Base-by-base conservation (phyloP, 163 green algal genomes). In the Trebouxia gelatinosa region DNA sequence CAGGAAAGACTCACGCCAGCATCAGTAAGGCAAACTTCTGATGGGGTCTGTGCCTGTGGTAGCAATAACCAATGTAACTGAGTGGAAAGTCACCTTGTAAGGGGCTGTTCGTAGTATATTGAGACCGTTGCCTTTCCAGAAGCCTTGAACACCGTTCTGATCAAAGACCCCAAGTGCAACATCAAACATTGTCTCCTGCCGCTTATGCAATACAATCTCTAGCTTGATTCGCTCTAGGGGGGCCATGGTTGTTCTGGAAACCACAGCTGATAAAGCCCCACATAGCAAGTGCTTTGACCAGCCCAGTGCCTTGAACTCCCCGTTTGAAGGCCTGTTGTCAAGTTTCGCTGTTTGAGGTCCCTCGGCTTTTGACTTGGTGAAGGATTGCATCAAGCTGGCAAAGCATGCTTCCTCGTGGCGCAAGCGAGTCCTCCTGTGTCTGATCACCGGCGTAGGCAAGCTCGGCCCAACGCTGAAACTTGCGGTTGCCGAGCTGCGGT, bases 171-270 rank as follows among this genome's bases (percentile, higher is more conserved):
- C 78, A 11, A 40, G 19, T 0, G 81, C 77, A 2, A 78, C 68
- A 21, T 66, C 38, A 31, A 66, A 74, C 31, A 51, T 77, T 54
- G 40, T 50, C 31, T 65, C 40, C 28, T 48, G 29, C 38, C 58
- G 75, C 59, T 79, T 70, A n/a, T 80, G 70, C 35, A 67, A 48
- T 13, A 93, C 83, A 80, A 91, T 86, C 82, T 97, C 91, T 79
- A 96, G 89, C 83, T 97, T 97, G 64, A 94, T 71, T 4, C 89
- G 78, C 77, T 95, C 89, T 51, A 95, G 79, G 0, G 92, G 92
- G 5, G 92, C 92, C 11, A 94, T 83, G 6, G 82, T 82, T 2
- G 91, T 94, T 39, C 77, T 71, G 43, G 62, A 75, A 7, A 81
- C 76, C 0, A 76, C 62, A 32, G 76, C 76, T 61, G 76, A 81